Conservation (phyloP, 192 early-diverging fungal species). For the Gamsiella multidivaricata region DNA sequence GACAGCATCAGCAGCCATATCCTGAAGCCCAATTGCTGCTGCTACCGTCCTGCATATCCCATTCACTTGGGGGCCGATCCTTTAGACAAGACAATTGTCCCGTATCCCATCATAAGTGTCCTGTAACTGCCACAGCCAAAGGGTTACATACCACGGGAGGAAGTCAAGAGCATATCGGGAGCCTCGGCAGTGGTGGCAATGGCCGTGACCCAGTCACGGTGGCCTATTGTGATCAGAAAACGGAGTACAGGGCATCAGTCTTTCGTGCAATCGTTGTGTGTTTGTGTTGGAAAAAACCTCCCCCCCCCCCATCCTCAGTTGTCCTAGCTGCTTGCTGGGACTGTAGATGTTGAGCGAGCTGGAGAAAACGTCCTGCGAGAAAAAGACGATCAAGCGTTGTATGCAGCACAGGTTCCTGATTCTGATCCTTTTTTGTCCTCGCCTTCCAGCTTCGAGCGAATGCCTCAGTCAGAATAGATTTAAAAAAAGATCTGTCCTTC, state of each 20-base stretch:
- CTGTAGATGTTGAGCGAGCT: neutral
- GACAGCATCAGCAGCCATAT: too few species aligned
- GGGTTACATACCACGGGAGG: slow-evolving; percentile 90
- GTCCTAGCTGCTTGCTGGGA: neutral
- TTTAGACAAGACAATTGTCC: neutral
- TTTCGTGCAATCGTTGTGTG: too few species aligned
- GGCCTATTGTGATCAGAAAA: slow-evolving; percentile 60
- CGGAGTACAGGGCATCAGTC: neutral
- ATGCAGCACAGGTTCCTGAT: too few species aligned
- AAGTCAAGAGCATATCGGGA: slow-evolving; percentile 96
- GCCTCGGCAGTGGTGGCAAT: slow-evolving; percentile 97
- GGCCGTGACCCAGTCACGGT: slow-evolving; percentile 93
- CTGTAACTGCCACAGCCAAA: too few species aligned
- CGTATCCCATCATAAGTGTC: too few species aligned
- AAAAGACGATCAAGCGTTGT: neutral
- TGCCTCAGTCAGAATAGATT: too few species aligned
- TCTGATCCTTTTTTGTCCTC: neutral
- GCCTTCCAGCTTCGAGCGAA: neutral
- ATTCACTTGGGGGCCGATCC: too few species aligned
- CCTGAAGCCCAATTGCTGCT: too few species aligned
- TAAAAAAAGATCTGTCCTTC: too few species aligned
- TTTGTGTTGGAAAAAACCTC: too few species aligned
- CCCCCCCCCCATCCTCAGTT: too few species aligned
- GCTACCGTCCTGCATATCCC: too few species aligned
- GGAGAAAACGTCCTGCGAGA: neutral